Evolutionary conservation across 441 rosid genomes (phyloP), one percentile per base, ranked within the genome.

Genomic region (Aquilaria agallochum): DNA sequence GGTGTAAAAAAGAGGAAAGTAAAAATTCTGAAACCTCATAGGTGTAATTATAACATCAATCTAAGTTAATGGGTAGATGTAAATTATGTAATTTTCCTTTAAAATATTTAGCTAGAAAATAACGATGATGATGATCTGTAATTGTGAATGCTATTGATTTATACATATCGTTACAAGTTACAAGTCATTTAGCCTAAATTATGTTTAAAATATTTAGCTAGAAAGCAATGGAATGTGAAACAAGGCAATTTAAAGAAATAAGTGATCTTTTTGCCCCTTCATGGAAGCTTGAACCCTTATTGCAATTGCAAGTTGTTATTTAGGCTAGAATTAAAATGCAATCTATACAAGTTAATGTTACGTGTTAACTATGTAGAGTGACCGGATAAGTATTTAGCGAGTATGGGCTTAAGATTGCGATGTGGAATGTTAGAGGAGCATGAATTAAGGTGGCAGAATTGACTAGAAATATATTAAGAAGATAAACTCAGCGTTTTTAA

Each of bases 321-420:
- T 20, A 20, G 27, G 27, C 27, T 20, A 20, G 27, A 20, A 0
- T 2, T 11, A 52, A 8, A 14, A 2, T 14, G 55, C 2, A 52
- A 1, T 4, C 7, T 20, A 15, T 11, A 15, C 30, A 9, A 52
- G 20, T 52, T 33, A 52, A 52, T 33, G 31, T 52, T 52, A 4
- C 9, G 32, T 5, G 30, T 5, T 27, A 12, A 52, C 31, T 9
- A 1, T 27, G 20, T 27, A 27, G 9, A 52, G 30, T 52, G 32
- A 47, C 63, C 60, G 68, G 59, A 56, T n/a, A 27, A 45, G 33
- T 36, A 60, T 50, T 50, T 33, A 66, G 48, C 27, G 27, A 60
- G 58, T 50, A 59, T 45, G 31, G 50, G 40, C 33, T 47, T 9
- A 11, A 49, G 63, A 59, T 70, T 56, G 55, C 31, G 64, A 64